Conservation (phyloP, 306 rosid species). For the Hippophae tibetana region DNA sequence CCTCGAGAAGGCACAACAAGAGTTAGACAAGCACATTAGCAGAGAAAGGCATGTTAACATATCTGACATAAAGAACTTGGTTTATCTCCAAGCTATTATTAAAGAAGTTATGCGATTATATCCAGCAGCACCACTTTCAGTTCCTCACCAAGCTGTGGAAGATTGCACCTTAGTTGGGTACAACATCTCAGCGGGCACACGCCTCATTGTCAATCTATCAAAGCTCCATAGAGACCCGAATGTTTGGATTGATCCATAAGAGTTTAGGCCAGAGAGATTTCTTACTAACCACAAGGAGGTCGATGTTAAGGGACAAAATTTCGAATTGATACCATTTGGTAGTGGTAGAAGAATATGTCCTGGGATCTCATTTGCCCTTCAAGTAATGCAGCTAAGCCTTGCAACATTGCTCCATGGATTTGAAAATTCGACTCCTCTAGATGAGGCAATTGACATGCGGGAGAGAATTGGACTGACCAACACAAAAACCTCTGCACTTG, state of each 20-base stretch:
- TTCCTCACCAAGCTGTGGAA: conserved; percentile 6
- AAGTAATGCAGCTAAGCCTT: neutral
- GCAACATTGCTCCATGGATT: neutral
- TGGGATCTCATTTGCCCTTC: conserved; percentile 10
- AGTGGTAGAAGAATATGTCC: conserved; percentile 18
- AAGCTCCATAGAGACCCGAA: conserved; percentile 13
- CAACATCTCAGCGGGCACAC: conserved; percentile 6
- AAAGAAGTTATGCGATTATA: conserved; percentile 11
- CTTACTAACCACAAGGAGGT: neutral
- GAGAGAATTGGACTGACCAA: no score
- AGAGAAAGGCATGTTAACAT: conserved; percentile 7
- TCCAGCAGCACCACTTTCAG: conserved; percentile 5
- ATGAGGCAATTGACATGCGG: no score
- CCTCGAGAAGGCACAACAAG: neutral
- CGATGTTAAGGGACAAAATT: conserved; percentile 9
- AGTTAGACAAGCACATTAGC: conserved; percentile 10
- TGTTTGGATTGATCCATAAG: conserved; percentile 9
- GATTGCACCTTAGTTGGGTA: conserved; percentile 12
- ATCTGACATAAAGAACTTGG: conserved; percentile 4
- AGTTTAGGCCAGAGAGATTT: conserved; percentile 13
- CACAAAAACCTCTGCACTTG: no score
- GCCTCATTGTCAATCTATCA: conserved; percentile 10
- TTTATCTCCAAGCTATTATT: conserved; percentile 9
- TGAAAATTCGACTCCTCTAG: no score
- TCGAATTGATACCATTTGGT: conserved; percentile 11